Evolutionary conservation across 2,329 filamentous ascomycete genomes (phyloP).

Genomic region (Ceratocystis diversiconidia): DNA sequence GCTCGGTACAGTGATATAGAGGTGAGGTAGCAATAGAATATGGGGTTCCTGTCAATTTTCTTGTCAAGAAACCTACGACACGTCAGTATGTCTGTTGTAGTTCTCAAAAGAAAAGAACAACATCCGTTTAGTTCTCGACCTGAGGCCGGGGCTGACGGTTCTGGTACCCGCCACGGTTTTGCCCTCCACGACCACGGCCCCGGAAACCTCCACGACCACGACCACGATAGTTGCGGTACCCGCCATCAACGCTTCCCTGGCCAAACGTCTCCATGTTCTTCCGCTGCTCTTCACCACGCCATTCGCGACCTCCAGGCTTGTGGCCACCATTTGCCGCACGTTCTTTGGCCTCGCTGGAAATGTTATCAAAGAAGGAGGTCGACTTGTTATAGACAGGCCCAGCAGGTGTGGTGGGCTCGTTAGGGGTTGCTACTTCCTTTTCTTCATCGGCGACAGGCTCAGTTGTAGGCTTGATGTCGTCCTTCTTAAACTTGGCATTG

Average conservation of each 20-base stretch:
- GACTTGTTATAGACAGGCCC: slow-evolving; percentile 66
- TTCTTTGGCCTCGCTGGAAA: slow-evolving; percentile 85
- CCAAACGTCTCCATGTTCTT: slow-evolving; percentile 98
- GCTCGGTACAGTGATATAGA: not conserved
- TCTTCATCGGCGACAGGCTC: slow-evolving; percentile 28
- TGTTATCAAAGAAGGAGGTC: slow-evolving; percentile 93
- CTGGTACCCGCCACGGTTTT: slow-evolving; percentile 25
- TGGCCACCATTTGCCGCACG: slow-evolving; percentile 57
- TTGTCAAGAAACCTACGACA: not conserved
- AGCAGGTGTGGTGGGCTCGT: slow-evolving; percentile 29
- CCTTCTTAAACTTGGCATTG: slow-evolving; percentile 36
- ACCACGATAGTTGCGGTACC: slow-evolving; percentile 63
- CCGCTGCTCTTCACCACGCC: slow-evolving; percentile 82
- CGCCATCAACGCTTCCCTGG: slow-evolving; percentile 81
- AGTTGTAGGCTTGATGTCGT: slow-evolving; percentile 18
- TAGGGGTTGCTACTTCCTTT: slow-evolving; percentile 48
- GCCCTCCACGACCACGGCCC: slow-evolving; percentile 32
- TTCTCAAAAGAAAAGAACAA: slow-evolving; percentile 1
- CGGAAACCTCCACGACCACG: slow-evolving; percentile 53
- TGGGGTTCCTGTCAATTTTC: not conserved
- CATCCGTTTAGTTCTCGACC: not conserved
- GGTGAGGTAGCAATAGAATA: not conserved
- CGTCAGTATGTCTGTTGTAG: not conserved
- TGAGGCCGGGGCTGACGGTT: slow-evolving; percentile 14
- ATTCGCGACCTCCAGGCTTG: slow-evolving; percentile 66